Evolutionary conservation across 495 filamentous ascomycete genomes (phyloP).

Genomic region (Astrothelium macrocarpum): DNA sequence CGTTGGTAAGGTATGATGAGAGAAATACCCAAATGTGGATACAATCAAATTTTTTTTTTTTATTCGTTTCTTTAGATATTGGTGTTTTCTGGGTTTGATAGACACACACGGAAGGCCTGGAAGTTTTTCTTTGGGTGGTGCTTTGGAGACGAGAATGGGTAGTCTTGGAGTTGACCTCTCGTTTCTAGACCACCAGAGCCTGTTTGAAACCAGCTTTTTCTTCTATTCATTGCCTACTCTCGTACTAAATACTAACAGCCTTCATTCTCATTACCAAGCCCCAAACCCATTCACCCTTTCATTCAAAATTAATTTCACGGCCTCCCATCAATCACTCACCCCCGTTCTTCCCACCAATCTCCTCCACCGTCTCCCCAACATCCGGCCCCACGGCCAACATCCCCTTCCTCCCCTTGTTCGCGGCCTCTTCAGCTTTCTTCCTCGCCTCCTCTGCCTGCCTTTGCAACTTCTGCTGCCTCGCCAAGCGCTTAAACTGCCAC

Average conservation of each 20-base stretch:
- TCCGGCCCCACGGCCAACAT: background rate
- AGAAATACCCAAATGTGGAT: background rate
- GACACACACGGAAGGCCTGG: too few species aligned
- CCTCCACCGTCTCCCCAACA: background rate
- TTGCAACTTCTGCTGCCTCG: background rate
- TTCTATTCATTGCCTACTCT: too few species aligned
- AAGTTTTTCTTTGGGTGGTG: too few species aligned
- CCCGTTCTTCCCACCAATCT: background rate
- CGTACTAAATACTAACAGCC: too few species aligned
- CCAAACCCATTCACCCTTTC: background rate
- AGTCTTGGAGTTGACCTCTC: too few species aligned
- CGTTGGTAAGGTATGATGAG: background rate
- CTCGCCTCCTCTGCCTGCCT: background rate
- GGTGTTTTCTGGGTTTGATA: background rate
- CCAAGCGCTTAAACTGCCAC: background rate
- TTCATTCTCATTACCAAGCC: background rate
- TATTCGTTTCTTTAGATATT: background rate
- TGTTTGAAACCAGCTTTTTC: too few species aligned
- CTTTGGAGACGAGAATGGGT: too few species aligned
- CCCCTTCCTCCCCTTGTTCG: background rate
- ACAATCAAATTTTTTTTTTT: background rate
- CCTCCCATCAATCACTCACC: too few species aligned
- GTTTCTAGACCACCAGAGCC: too few species aligned
- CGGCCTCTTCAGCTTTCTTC: background rate
- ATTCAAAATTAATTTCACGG: too few species aligned